Base-by-base conservation (phyloP, 495 filamentous ascomycete species). In the Penicillium cataractarum region DNA sequence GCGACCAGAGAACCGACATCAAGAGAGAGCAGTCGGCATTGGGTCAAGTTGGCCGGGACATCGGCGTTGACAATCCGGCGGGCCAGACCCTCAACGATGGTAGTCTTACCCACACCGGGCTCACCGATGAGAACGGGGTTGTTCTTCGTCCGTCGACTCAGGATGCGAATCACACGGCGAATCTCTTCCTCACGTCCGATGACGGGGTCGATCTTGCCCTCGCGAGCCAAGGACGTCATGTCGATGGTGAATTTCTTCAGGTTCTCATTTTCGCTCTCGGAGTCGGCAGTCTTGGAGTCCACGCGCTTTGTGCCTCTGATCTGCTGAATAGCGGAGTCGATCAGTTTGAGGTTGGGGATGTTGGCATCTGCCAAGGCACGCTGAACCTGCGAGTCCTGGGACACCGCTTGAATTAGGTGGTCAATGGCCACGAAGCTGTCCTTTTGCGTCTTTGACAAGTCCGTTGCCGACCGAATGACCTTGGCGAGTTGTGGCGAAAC, bases 171-270 rank as follows among this genome's bases (percentile, higher is more conserved):
- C 12, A 98, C 95, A 61, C 95, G 87, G 65, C 95, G 83, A 66
- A 98, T 97, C 74, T 99, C 95, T 73, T 98, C 95, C 71, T 98
- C 95, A 75, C 95, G 84, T 24, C 95, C 95, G 74, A 99, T 99
- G 60, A 99, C 95, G 1, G 95, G 95, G 71, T 99, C 95, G 58
- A 99, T 94, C 82, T 97, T 97, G 57, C 96, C 95, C 71, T 98
- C 95, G 62, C 95, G 83, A 31, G 95, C 95, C 85, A 95, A 83
- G 26, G 89, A 81, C 10, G 95, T 99, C 92, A 99, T 92, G 75
- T 99, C 95, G 66, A 97, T 94, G 35, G 95, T 97, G 79, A 95
- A 99, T 67, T 97, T 99, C 77, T 93, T 92, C 39, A 99, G 82
- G 65, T 94, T 96, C 77, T 99, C 95, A 68, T 91, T 89, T 71